Percentiles rank a stretch among this genome's conserved stretches.
phyloP scores from a whole-genome alignment of 352 stramenopile species.

The Phytophthora aleatoria region DNA sequence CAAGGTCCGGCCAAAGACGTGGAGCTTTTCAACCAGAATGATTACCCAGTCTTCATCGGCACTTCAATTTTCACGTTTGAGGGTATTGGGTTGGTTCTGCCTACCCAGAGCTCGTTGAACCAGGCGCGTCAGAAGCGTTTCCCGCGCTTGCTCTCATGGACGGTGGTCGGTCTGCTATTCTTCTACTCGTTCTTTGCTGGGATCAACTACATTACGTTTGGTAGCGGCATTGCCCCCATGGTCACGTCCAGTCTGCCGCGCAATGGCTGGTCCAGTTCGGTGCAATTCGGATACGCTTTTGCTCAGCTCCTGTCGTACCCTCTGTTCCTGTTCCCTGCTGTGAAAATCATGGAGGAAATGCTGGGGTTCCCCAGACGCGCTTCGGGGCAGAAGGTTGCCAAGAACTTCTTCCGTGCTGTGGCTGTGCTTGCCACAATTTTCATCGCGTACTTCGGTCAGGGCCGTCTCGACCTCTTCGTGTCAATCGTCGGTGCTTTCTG shows the following conservation, averaged over 20 bases:
- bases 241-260: slow-evolving; percentile 75
- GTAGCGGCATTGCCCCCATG: slow-evolving; percentile 64
- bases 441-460: slow-evolving; percentile 80
- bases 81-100: slow-evolving; percentile 79
- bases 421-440: slow-evolving; percentile 65
- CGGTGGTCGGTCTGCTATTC: slow-evolving; percentile 69
- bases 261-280: slow-evolving; percentile 74
- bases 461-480: slow-evolving; percentile 79
- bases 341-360: slow-evolving; percentile 89
- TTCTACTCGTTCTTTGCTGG: slow-evolving; percentile 87
- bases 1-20: slow-evolving; percentile 54
- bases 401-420: slow-evolving; percentile 76
- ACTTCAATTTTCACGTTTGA: slow-evolving; percentile 86
- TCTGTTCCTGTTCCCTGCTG: slow-evolving; percentile 76
- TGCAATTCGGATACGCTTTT: slow-evolving; percentile 81
- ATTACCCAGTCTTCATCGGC: slow-evolving; percentile 82
- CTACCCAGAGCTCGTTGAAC: slow-evolving; percentile 72
- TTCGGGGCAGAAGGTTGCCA: slow-evolving; percentile 71
- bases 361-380: slow-evolving; percentile 68
- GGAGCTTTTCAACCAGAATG: slow-evolving; percentile 68
- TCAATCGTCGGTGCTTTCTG: slow-evolving; percentile 84
- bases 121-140: slow-evolving; percentile 69
- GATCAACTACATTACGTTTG: slow-evolving; percentile 82
- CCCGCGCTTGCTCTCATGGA: slow-evolving; percentile 56
- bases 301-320: slow-evolving; percentile 82